Evolutionary conservation across 345 rosid genomes (phyloP).

Genomic region (Brassica cretica): DNA sequence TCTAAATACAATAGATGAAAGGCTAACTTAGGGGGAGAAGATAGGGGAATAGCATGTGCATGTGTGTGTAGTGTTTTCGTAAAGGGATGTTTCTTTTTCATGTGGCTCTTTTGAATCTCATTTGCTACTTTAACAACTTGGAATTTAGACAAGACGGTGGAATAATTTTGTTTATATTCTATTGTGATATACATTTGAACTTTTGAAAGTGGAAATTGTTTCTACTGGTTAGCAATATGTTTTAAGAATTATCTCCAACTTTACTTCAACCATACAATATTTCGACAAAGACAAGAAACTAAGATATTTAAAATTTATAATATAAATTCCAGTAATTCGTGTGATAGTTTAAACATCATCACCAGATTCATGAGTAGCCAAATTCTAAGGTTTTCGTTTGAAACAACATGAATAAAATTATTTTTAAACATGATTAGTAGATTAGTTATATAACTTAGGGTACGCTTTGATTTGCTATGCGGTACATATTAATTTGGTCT

Average conservation of each 20-base stretch:
- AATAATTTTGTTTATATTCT: background rate
- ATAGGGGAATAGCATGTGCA: conserved; percentile 32
- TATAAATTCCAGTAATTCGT: background rate
- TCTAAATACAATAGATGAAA: conserved; percentile 24
- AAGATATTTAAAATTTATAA: background rate
- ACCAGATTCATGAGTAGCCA: background rate
- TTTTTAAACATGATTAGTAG: background rate
- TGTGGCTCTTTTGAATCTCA: conserved; percentile 24
- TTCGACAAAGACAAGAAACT: background rate
- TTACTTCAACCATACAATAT: background rate
- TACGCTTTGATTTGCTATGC: background rate
- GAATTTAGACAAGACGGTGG: conserved; percentile 10
- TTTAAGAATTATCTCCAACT: background rate
- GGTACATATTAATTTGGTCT: background rate
- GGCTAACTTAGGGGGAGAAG: conserved; percentile 25
- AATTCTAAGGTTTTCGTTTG: background rate
- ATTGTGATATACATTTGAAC: background rate
- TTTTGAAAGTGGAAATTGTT: background rate
- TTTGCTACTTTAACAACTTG: conserved; percentile 23
- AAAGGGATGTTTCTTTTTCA: conserved; percentile 24
- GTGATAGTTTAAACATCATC: background rate
- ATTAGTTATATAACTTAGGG: background rate
- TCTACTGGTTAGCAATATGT: background rate
- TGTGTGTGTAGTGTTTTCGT: conserved; percentile 34
- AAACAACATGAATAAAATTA: background rate